Conservation (phyloP, 129 eudicot genomes). For the Artemisia argyi region DNA sequence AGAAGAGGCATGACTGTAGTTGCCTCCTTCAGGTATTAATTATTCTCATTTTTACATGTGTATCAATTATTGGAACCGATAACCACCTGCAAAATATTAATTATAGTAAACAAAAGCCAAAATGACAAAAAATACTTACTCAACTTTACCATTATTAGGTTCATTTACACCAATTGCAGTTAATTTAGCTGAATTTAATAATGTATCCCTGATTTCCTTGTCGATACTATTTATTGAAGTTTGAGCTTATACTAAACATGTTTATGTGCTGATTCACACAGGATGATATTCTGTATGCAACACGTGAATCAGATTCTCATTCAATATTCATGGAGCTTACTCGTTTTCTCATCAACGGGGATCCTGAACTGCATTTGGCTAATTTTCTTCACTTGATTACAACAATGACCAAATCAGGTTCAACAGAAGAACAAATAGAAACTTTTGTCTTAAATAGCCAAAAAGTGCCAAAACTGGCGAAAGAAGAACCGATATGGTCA, state of each 20-base stretch:
- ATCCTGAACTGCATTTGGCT: slow-evolving; percentile 61
- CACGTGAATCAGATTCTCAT: slow-evolving; percentile 56
- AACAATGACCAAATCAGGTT: slow-evolving; percentile 71
- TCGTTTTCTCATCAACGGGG: slow-evolving; percentile 48
- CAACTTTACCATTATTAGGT: neutral
- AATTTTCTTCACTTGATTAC: slow-evolving; percentile 82
- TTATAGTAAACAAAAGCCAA: too few species aligned
- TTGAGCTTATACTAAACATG: neutral
- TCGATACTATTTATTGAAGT: neutral
- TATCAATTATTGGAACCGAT: too few species aligned
- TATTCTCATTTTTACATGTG: neutral
- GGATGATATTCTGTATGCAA: slow-evolving; percentile 50
- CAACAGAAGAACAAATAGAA: slow-evolving; percentile 65
- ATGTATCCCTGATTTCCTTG: too few species aligned
- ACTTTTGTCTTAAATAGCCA: slow-evolving; percentile 62
- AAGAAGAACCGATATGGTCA: slow-evolving; percentile 61
- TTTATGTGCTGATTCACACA: slow-evolving; percentile 7
- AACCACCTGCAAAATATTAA: too few species aligned
- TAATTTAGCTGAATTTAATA: neutral
- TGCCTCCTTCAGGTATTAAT: slow-evolving; percentile 43
- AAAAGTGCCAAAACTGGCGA: slow-evolving; percentile 61
- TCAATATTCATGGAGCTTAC: slow-evolving; percentile 73
- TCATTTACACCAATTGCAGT: neutral
- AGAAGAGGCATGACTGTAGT: slow-evolving; percentile 56
- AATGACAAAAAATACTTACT: too few species aligned